A percentile compares a stretch with the other conserved stretches of the same genome.
Evolutionary conservation across 208 protist species (phyloP).

Genomic region (Trypanosoma cruzi): DNA sequence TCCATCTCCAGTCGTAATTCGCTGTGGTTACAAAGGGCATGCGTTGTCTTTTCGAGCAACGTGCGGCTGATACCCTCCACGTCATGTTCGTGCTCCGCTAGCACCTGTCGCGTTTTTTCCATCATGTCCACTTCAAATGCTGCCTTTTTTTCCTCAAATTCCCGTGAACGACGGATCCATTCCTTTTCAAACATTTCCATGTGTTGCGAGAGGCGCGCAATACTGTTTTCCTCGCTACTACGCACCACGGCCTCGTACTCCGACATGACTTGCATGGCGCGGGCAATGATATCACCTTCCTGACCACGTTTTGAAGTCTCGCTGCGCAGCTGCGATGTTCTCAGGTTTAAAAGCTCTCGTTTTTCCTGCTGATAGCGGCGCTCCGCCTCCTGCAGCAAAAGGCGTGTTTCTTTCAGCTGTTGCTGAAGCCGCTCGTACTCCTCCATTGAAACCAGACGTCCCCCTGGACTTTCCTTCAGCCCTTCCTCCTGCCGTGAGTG

Average conservation of each 20-base stretch:
- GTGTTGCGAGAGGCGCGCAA: conserved; percentile 30
- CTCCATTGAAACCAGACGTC: conserved; percentile 1
- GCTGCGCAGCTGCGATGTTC: conserved; percentile 26
- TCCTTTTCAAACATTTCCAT: conserved; percentile 41
- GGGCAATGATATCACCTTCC: conserved; percentile 39
- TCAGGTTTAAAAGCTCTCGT: conserved; percentile 33
- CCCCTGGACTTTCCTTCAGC: not conserved
- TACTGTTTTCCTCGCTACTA: conserved; percentile 31
- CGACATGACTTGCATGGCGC: conserved; percentile 36
- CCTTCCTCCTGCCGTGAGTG: not conserved
- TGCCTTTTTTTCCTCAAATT: conserved; percentile 40
- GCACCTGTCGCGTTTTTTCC: conserved; percentile 24
- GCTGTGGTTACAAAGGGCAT: conserved; percentile 23
- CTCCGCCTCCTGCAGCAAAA: conserved; percentile 31
- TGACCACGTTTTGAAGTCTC: conserved; percentile 30
- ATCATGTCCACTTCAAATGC: conserved; percentile 33
- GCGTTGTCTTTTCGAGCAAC: conserved; percentile 40
- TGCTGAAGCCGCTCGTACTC: conserved; percentile 27
- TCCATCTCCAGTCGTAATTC: conserved; percentile 30
- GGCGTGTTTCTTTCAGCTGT: conserved; percentile 34
- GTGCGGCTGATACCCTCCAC: conserved; percentile 34
- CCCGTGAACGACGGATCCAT: conserved; percentile 30
- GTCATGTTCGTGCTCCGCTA: conserved; percentile 32
- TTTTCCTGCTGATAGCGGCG: conserved; percentile 40
- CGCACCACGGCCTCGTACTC: conserved; percentile 43